Evolutionary conservation across 441 rosid genomes (phyloP).

Genomic region (Geranium incanum): DNA sequence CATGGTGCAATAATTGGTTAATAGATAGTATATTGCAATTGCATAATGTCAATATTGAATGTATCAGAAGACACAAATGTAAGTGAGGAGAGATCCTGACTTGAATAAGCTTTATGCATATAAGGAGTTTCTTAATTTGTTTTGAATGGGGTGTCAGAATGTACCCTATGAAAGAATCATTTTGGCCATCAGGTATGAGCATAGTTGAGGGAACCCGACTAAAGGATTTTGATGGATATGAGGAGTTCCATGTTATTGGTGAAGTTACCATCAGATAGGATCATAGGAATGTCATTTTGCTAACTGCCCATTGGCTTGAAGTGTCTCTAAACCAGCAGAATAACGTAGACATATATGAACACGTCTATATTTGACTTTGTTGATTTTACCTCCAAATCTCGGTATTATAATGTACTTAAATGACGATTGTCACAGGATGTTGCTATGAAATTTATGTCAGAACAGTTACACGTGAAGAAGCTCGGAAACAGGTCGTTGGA

Average conservation of each 20-base stretch:
- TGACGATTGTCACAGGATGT: conserved; percentile 2
- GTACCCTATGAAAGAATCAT: background rate
- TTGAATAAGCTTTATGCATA: too few relatives aligned
- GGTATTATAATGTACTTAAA: background rate
- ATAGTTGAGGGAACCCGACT: background rate
- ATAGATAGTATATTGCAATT: background rate
- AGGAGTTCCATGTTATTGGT: too few relatives aligned
- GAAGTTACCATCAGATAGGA: too few relatives aligned
- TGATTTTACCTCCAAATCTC: background rate
- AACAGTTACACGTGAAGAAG: background rate
- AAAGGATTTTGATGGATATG: background rate
- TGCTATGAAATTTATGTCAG: background rate
- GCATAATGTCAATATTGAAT: background rate
- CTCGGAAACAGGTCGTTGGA: background rate
- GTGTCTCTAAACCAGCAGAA: background rate
- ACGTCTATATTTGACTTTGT: background rate
- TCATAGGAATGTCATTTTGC: background rate
- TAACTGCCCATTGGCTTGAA: background rate
- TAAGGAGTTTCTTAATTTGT: too few relatives aligned
- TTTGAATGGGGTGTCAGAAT: background rate
- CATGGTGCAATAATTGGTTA: background rate
- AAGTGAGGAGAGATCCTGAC: background rate
- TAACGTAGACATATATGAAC: background rate
- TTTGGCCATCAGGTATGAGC: background rate
- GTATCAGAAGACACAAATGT: background rate